Evolutionary conservation across 208 protist species (phyloP).

Genomic region (Crithidia brevicula): DNA sequence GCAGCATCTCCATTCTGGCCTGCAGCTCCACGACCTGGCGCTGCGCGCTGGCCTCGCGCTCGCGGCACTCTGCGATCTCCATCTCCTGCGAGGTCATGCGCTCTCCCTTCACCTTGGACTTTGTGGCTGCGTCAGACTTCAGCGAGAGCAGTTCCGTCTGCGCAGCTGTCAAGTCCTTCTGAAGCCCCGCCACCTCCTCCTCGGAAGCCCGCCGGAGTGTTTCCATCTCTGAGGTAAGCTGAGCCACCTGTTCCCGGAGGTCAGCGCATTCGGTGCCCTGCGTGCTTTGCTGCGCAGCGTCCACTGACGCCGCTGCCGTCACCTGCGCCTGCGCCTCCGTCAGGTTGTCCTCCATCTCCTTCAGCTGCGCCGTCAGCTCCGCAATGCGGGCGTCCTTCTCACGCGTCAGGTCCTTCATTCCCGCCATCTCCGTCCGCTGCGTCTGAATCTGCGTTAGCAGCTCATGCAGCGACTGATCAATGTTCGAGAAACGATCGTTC

Average conservation of each 20-base stretch:
- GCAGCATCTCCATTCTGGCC: slow-evolving; percentile 10
- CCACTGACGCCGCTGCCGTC: background rate
- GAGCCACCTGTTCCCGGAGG: slow-evolving; percentile 17
- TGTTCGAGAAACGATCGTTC: slow-evolving; percentile 49
- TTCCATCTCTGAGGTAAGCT: slow-evolving; percentile 22
- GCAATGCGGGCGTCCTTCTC: slow-evolving; percentile 44
- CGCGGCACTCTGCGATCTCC: slow-evolving; percentile 17
- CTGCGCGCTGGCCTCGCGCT: slow-evolving; percentile 30
- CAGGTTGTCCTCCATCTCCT: slow-evolving; percentile 22
- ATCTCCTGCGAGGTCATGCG: slow-evolving; percentile 28
- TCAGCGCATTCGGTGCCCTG: background rate
- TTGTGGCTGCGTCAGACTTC: slow-evolving; percentile 28
- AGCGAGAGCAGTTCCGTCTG: slow-evolving; percentile 25
- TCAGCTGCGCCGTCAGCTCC: slow-evolving; percentile 24
- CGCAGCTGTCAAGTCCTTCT: slow-evolving; percentile 5
- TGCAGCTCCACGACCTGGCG: slow-evolving; percentile 22
- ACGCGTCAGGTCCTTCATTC: slow-evolving; percentile 22
- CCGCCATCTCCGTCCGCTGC: slow-evolving; percentile 41
- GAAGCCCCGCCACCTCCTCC: slow-evolving; percentile 18
- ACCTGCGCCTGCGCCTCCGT: slow-evolving; percentile 10
- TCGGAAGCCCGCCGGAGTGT: slow-evolving; percentile 2
- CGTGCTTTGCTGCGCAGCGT: background rate
- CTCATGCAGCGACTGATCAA: slow-evolving; percentile 43
- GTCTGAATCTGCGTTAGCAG: slow-evolving; percentile 36
- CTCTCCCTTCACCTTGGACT: slow-evolving; percentile 16